Evolutionary conservation across 805 yeast genomes (phyloP), one percentile per base, ranked within the genome.

Genomic region (Candida pini): DNA sequence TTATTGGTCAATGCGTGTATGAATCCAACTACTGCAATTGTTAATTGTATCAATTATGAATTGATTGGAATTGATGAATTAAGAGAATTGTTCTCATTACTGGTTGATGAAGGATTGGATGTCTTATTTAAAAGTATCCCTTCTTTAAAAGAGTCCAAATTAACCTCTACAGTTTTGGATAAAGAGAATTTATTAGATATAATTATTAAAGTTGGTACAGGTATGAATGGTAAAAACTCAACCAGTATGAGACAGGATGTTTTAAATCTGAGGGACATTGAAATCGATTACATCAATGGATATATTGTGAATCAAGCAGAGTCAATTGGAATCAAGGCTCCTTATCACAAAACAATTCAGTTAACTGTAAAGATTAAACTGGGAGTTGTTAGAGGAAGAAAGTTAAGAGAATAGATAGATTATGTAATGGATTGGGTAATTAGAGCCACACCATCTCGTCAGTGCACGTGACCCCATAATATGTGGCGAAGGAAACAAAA

Each of bases 281-380:
- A 90, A 53, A 73, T 90, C 15, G 83, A 80, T 40, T 82, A 73
- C 53, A 79, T 90, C 39, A 92, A 89, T 53, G 97, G 97, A 1
- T 86, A 77, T 50, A 67, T 89, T 9, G 79, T 72, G 2, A 53
- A 50, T 6, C 58, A 77, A 34, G 95, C 85, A 1, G 46, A 56
- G 20, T 60, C 63, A 38, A 58, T 68, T 30, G 63, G 67, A 1
- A 30, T 65, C 1, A 47, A 61, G 1, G 70, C 80, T 2, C 68
- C 68, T 1, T 60, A 68, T 30, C 81, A 81, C 52, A 49, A 51
- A 20, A 60, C 72, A 39, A 48, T 81, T 27, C 49, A 59, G 17
- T 48, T 56, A 6, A 55, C 81, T 54, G 71, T 79, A 3, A 64
- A 64, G 30, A 52, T 62, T 3, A 58, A 64, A 38, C 22, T 53